Evolutionary conservation across 2,329 filamentous ascomycete species (phyloP).

Genomic region (Phymatotrichopsis omnivora): DNA sequence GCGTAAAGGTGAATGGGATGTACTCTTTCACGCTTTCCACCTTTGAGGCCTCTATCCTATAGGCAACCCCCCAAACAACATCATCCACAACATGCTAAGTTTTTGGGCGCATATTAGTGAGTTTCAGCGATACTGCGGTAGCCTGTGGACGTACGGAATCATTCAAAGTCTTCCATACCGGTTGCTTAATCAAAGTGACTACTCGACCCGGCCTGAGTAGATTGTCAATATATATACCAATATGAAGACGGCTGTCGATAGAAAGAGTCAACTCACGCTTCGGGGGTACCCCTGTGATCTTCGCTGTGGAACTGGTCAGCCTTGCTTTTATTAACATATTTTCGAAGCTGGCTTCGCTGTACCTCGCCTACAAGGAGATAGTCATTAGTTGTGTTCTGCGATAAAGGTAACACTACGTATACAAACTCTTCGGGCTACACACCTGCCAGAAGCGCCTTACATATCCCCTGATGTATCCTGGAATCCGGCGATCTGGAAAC

Average conservation of each 20-base stretch:
- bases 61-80: slow-evolving; percentile 83
- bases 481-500: slow-evolving; percentile 62
- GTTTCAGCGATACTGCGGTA: slow-evolving; percentile 9
- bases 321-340: slow-evolving; percentile 20
- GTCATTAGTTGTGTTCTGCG: background rate
- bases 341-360: slow-evolving; percentile 12
- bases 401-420: background rate
- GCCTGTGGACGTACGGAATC: slow-evolving; percentile 45
- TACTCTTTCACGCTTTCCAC: slow-evolving; percentile 71
- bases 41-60: slow-evolving; percentile 63
- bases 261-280: slow-evolving; percentile 39
- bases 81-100: slow-evolving; percentile 48
- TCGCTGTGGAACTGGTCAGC: slow-evolving; percentile 47
- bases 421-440: slow-evolving; percentile 36
- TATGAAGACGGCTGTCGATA: background rate
- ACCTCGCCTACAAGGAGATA: slow-evolving; percentile 27
- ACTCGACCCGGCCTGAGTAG: slow-evolving; percentile 61
- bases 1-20: background rate
- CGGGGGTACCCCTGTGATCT: slow-evolving; percentile 87
- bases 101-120: background rate
- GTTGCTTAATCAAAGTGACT: slow-evolving; percentile 77
- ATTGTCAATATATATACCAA: slow-evolving; percentile 4
- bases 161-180: slow-evolving; percentile 66
- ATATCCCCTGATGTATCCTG: slow-evolving; percentile 77
- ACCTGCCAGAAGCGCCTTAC: slow-evolving; percentile 98